Evolutionary conservation across 768 basidiomycete genomes (phyloP), one percentile per base, ranked within the genome.

Genomic region (Lentinula guzmanii): DNA sequence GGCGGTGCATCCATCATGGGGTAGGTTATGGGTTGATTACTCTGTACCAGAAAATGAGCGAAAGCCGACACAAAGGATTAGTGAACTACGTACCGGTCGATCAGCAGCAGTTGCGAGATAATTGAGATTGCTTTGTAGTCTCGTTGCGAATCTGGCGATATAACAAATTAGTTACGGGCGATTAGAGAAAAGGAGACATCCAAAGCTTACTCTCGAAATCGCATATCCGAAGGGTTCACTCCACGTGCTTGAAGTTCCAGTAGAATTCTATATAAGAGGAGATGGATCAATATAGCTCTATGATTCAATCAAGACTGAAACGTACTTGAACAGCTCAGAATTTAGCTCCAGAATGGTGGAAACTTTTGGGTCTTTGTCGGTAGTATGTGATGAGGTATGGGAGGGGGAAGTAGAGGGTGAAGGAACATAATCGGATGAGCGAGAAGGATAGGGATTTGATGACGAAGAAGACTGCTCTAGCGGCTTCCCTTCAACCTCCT

Each of bases 51-150:
- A 4, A 24, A 58, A 53, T 52, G n/a, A 61, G 58, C 48, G 10
- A 52, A 42, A 37, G 33, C 31, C 34, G 31, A 53, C 57, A 52
- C 28, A 62, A 48, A 60, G 6, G 18, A 21, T 60, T 72, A 81
- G 54, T 74, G 85, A 85, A 42, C 73, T 75, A 67, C 75, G 77
- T 53, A 77, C 78, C 48, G 71, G 77, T 16, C 78, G 78, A 65
- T 91, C 89, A 45, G 83, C 86, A n/a, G 81, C 83, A 18, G 83
- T 80, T 51, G 87, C 87, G 64, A 91, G 71, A 85, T 86, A 91
- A 1, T 81, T 75, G 13, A 92, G 76, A 70, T 91, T 92, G 34
- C 84, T 80, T 66, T 91, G 87, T 43, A 92, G 72, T 52, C 89
- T 83, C 11, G 61, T 58, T 3, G 81, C 71, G 72, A 83, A 91